A percentile compares a stretch with the other conserved stretches of the same genome.
These are phyloP conservation scores for Boletus sensibilis DNA, from an alignment of 768 basidiomycete species.

Conservation along the genomic window DNA sequence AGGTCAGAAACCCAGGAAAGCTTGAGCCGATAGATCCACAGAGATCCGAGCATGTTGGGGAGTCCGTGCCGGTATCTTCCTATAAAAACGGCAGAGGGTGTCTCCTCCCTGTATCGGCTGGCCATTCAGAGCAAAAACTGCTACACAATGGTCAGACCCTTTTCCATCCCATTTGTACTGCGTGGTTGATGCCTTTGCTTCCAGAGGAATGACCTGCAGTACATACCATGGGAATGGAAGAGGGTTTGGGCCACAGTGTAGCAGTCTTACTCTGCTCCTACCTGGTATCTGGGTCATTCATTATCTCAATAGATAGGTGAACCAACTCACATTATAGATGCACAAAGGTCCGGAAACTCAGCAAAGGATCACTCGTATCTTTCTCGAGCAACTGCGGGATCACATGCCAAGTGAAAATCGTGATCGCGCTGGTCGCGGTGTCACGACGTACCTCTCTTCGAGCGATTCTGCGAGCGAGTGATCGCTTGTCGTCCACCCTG, in stretches of 20 bases:
- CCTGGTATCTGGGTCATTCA: neutral
- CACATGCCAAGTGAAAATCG: neutral
- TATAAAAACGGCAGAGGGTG: conserved; percentile 8
- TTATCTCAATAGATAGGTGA: neutral
- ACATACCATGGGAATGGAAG: conserved; percentile 54
- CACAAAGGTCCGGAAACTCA: neutral
- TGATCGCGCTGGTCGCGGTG: neutral
- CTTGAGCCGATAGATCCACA: conserved; percentile 3
- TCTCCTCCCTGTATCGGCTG: neutral
- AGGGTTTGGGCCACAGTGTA: conserved; percentile 32
- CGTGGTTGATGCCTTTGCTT: conserved; percentile 29
- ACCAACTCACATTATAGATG: conserved; percentile 1
- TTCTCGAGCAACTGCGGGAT: neutral
- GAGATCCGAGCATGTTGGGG: neutral
- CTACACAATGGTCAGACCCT: conserved; percentile 30
- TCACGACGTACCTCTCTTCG: neutral
- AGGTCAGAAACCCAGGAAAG: neutral
- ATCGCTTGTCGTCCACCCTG: neutral
- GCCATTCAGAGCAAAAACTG: conserved; percentile 13
- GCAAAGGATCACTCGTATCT: neutral
- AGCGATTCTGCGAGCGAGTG: neutral
- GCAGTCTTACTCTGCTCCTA: conserved; percentile 5
- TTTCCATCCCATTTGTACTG: conserved; percentile 30
- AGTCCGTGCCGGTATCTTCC: neutral
- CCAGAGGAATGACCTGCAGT: conserved; percentile 27